Evolutionary conservation across 331 rosid species (phyloP).

Genomic region (Rosa hybrid): DNA sequence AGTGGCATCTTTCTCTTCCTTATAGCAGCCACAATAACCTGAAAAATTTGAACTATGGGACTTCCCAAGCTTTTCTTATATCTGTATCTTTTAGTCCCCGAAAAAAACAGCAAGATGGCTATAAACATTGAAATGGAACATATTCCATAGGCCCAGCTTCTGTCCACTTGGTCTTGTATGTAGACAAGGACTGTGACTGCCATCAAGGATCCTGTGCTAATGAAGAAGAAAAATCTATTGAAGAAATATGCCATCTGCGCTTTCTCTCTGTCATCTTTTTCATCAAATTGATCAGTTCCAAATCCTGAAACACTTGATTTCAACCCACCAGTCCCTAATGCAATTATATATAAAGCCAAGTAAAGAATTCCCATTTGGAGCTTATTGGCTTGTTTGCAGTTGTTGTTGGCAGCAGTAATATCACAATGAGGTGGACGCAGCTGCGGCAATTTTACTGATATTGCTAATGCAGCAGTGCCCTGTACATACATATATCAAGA

Average conservation of each 20-base stretch:
- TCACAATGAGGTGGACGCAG: conserved; percentile 74
- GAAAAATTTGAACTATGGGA: conserved; percentile 74
- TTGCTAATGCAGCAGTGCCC: conserved; percentile 78
- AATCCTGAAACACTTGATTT: conserved; percentile 91
- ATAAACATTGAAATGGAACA: conserved; percentile 66
- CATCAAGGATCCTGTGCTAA: conserved; percentile 66
- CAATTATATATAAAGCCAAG: conserved; percentile 65
- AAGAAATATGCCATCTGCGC: conserved; percentile 75
- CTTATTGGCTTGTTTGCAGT: conserved; percentile 62
- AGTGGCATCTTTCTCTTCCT: conserved; percentile 62
- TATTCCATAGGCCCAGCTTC: conserved; percentile 78
- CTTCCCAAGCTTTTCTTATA: conserved; percentile 74
- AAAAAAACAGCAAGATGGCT: conserved; percentile 52
- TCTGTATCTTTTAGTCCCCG: conserved; percentile 63
- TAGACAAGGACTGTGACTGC: conserved; percentile 66
- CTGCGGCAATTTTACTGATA: conserved; percentile 63
- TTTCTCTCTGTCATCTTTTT: conserved; percentile 76
- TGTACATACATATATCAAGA: conserved; percentile 25
- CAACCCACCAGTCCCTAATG: conserved; percentile 81
- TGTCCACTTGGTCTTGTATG: conserved; percentile 75
- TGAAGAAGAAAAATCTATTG: conserved; percentile 71
- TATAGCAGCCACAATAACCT: conserved; percentile 63
- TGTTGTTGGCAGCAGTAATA: conserved; percentile 17
- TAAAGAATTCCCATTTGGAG: conserved; percentile 83
- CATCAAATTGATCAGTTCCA: conserved; percentile 86